Evolutionary conservation across 805 yeast genomes (phyloP), one percentile per base, ranked within the genome.

Genomic region (Helenozyma rhizophorensis): DNA sequence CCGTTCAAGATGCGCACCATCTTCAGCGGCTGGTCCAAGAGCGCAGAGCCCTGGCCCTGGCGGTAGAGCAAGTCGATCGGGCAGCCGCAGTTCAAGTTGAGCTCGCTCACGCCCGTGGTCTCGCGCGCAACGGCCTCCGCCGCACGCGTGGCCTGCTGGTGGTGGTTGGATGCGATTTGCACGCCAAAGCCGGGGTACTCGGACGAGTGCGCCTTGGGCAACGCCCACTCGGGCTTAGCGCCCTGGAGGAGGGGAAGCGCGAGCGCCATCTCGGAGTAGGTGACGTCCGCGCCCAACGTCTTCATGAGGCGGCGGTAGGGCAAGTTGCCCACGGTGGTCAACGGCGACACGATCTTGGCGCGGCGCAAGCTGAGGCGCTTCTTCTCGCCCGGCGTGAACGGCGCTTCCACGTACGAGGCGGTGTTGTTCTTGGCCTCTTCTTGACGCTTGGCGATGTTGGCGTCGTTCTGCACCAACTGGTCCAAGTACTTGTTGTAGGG

Each of bases 321-420:
- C 49, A 93, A 69, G 59, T 93, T 93, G 14, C 99, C 99, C 5
- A 93, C 98, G 0, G 99, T 93, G 21, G 99, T 94, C 42, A 93
- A 71, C 2, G 99, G 99, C 2, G 97, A 86, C 6, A 93, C 80
- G 39, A 93, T 87, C 59, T 88, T 88, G 44, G 90, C 90, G 28
- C 76, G 67, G 22, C 66, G 63, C 32, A 84, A 70, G 51, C 88
- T 66, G 29, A 93, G 53, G 36, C 62, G 70, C 56, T 82, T 84
- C 75, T 93, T 93, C 57, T 93, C 97, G n/a, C 72, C 64, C 0
- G 86, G 70, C 48, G 76, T 77, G 59, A 82, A 77, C 13, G 88
- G 81, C 1, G 95, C 73, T 53, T 90, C 97, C 33, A 76, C 64
- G 51, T 78, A 90, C n/a, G 66, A 61, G 12, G 72, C 62, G 24